These are phyloP conservation scores for Parathielavia hyrcaniae DNA, from an alignment of 495 filamentous ascomycete species.

Conservation along the genomic window DNA sequence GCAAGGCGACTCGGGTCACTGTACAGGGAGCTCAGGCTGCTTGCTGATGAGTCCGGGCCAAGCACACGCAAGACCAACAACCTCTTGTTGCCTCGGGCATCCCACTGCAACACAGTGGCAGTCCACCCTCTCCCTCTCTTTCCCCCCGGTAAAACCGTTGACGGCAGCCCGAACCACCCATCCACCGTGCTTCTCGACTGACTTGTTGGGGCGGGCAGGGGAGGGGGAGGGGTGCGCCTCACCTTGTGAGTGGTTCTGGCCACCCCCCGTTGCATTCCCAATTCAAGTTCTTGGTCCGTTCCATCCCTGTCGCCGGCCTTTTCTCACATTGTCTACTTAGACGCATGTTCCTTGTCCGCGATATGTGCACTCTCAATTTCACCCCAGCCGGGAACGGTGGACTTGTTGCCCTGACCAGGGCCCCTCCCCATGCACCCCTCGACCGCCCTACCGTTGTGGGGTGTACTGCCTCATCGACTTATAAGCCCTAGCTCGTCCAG, in stretches of 20 bases:
- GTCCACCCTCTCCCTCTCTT: too few relatives aligned
- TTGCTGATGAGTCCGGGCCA: background rate
- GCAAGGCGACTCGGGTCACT: too few relatives aligned
- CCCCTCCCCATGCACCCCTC: conserved; percentile 15
- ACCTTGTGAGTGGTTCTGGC: conserved; percentile 4
- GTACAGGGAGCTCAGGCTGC: too few relatives aligned
- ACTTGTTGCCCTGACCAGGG: conserved; percentile 14
- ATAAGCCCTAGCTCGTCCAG: conserved; percentile 30
- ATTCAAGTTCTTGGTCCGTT: conserved; percentile 15
- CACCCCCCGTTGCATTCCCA: conserved; percentile 10
- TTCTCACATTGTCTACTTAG: conserved; percentile 18
- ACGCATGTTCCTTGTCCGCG: conserved; percentile 24
- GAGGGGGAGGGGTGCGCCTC: conserved; percentile 1
- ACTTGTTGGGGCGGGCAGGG: background rate
- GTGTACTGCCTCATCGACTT: conserved; percentile 31
- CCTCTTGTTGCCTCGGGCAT: background rate
- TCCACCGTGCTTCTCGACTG: conserved; percentile 6
- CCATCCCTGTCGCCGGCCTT: conserved; percentile 19
- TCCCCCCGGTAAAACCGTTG: conserved; percentile 26
- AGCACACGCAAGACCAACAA: background rate
- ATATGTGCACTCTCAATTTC: conserved; percentile 20
- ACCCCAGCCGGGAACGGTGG: conserved; percentile 12
- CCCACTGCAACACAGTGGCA: background rate
- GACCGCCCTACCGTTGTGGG: conserved; percentile 24
- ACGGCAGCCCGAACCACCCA: conserved; percentile 14